Percentiles rank a stretch among this genome's conserved stretches.
Conservation (phyloP, 805 yeast genomes). For the Candida adriatica region DNA sequence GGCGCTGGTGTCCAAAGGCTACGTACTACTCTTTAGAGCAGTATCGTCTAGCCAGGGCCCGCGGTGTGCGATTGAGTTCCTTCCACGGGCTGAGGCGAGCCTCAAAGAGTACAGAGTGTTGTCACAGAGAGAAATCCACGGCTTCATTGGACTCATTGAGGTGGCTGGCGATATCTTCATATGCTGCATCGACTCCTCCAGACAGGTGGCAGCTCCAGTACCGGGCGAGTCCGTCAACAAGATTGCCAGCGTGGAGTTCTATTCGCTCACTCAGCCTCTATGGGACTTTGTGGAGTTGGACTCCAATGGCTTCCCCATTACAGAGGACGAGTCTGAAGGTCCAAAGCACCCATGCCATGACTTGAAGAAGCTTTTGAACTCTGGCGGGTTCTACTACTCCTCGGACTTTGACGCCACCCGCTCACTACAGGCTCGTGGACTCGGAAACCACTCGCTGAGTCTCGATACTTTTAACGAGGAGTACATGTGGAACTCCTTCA, state of each 20-base stretch:
- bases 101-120: conserved; percentile 34
- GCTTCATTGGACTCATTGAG: conserved; percentile 77
- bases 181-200: conserved; percentile 71
- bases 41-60: conserved; percentile 25
- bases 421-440: conserved; percentile 71
- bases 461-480: conserved; percentile 65
- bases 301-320: conserved; percentile 56
- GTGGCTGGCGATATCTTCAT: conserved; percentile 62
- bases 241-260: conserved; percentile 81
- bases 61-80: conserved; percentile 44
- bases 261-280: conserved; percentile 58
- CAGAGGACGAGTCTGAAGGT: conserved; percentile 22
- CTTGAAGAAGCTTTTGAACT: conserved; percentile 65
- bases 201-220: conserved; percentile 76
- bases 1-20: conserved; percentile 35
- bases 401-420: conserved; percentile 90
- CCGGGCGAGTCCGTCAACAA: conserved; percentile 73
- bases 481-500: conserved; percentile 95
- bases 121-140: conserved; percentile 42
- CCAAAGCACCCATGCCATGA: conserved; percentile 67
- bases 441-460: conserved; percentile 26
- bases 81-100: conserved; percentile 31
- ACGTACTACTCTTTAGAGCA: conserved; percentile 40
- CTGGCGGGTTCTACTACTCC: conserved; percentile 90
- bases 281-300: conserved; percentile 82